phyloP scores from a whole-genome alignment of 73 alveolate genomes.

The Stentor coeruleus region DNA sequence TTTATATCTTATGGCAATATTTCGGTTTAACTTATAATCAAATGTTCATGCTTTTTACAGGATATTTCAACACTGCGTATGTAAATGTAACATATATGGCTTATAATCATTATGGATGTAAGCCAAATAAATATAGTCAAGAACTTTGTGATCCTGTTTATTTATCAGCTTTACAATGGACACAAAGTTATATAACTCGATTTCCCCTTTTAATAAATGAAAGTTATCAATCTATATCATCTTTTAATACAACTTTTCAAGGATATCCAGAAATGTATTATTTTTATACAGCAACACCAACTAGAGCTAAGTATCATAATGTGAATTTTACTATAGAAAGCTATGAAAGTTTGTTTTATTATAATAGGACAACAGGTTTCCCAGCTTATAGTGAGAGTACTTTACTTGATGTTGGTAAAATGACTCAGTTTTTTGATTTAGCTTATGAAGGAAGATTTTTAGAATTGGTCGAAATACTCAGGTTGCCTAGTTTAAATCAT shows the following conservation, averaged over 20 bases:
- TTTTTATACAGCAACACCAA: not conserved
- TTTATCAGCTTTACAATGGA: constrained; percentile 25
- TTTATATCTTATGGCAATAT: not conserved
- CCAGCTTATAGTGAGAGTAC: not conserved
- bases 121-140: not conserved
- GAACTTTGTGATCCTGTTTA: constrained; percentile 20
- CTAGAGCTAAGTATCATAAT: not conserved
- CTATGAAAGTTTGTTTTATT: constrained; percentile 1
- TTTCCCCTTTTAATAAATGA: not conserved
- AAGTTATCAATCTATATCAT: not conserved
- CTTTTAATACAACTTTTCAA: not conserved
- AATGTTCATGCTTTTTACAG: not conserved
- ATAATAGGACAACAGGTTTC: not conserved
- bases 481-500: not conserved
- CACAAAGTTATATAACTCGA: not conserved
- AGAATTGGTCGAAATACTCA: not conserved
- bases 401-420: constrained; percentile 18
- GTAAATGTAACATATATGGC: not conserved
- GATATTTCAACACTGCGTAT: not conserved
- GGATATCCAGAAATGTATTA: constrained; percentile 28
- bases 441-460: not conserved
- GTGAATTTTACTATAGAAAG: not conserved
- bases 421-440: constrained; percentile 14
- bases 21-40: not conserved
- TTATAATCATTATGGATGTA: constrained; percentile 15